phyloP scores from a whole-genome alignment of 2,329 filamentous ascomycete species.

The Beauveria medogensis region DNA sequence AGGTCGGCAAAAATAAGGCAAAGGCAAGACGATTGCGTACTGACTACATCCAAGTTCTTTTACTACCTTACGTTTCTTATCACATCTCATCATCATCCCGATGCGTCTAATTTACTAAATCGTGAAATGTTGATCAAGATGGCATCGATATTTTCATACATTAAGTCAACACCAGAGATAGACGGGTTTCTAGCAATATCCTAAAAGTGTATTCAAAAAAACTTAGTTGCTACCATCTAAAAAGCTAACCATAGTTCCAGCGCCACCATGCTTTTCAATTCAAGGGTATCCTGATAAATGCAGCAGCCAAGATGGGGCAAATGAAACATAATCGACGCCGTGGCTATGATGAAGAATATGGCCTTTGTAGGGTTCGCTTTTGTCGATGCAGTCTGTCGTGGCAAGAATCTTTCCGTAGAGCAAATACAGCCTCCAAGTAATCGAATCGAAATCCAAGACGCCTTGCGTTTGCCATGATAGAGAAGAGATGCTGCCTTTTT shows the following conservation, averaged over 20 bases:
- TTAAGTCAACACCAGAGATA: neutral
- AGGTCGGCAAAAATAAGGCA: no score
- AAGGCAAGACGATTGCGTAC: no score
- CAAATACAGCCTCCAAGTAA: neutral
- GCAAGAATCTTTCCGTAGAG: neutral
- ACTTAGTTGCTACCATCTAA: neutral
- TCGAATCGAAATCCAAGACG: neutral
- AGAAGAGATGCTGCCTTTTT: slow-evolving; percentile 9
- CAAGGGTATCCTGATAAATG: slow-evolving; percentile 10
- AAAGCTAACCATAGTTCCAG: neutral
- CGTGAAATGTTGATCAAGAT: no score
- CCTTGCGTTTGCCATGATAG: neutral
- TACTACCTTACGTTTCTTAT: no score
- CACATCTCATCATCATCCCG: no score
- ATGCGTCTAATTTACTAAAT: no score
- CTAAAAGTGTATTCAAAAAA: neutral
- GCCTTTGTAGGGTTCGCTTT: slow-evolving; percentile 1
- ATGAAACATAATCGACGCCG: slow-evolving; percentile 4
- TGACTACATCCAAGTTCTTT: no score
- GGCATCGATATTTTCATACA: no score
- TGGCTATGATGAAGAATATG: neutral
- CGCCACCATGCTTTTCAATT: slow-evolving; percentile 3
- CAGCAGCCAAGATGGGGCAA: slow-evolving; percentile 6
- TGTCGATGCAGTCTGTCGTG: neutral
- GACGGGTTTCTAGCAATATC: neutral